phyloP scores from a whole-genome alignment of 225 moss, liverwort and hornwort species.

The Neckera pumila region DNA sequence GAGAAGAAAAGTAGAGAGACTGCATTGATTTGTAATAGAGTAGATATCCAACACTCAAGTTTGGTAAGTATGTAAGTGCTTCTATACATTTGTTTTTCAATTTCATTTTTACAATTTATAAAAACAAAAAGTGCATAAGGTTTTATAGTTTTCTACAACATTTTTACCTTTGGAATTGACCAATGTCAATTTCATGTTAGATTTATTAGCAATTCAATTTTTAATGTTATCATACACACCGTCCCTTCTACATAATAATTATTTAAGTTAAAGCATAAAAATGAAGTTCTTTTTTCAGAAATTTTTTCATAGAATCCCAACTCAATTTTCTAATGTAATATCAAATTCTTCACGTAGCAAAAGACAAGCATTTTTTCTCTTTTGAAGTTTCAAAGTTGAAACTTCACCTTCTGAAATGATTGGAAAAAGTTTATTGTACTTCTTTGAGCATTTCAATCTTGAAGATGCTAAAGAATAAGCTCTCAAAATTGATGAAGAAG shows the following conservation, averaged over 20 bases:
- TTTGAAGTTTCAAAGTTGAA: neutral
- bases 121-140: neutral
- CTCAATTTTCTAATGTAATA: neutral
- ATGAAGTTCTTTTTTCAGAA: neutral
- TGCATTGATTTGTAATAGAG: too few relatives aligned
- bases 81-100: too few relatives aligned
- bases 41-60: too few relatives aligned
- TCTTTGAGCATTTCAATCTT: neutral
- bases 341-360: rapidly evolving
- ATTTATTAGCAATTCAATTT: too few relatives aligned
- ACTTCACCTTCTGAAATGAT: rapidly evolving
- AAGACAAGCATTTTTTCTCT: neutral
- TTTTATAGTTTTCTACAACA: neutral
- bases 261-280: neutral
- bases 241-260: neutral
- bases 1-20: too few relatives aligned
- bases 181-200: neutral
- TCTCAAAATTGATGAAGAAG: neutral
- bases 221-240: too few relatives aligned
- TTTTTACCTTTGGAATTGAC: neutral
- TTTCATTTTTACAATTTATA: neutral
- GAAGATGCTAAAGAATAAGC: neutral
- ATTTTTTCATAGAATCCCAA: neutral
- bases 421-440: neutral
- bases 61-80: too few relatives aligned